Conservation (phyloP, 305 asterid species). For the Fraxinus velutina region DNA sequence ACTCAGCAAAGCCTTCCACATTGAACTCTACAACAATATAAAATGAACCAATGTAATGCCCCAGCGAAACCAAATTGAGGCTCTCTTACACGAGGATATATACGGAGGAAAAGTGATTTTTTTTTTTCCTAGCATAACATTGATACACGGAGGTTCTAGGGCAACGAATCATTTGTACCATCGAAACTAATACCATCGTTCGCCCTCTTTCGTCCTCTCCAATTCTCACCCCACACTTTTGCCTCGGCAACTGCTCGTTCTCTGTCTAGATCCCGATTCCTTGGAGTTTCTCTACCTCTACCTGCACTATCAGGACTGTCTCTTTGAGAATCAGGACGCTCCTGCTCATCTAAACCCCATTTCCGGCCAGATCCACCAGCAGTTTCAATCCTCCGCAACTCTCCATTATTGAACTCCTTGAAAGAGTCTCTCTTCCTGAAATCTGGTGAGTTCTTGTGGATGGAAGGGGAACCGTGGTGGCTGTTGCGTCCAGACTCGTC, state of each 20-base stretch:
- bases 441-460: conserved; percentile 68
- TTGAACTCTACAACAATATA: conserved; percentile 6
- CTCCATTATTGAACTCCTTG: conserved; percentile 41
- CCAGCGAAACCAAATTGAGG: background rate
- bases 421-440: conserved; percentile 50
- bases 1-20: background rate
- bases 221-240: conserved; percentile 90
- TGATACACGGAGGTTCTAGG: background rate
- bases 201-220: conserved; percentile 69
- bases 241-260: conserved; percentile 94
- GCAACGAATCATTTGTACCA: conserved; percentile 42
- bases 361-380: conserved; percentile 63
- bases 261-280: conserved; percentile 70
- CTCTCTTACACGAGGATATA: background rate
- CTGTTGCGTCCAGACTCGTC: conserved; percentile 40
- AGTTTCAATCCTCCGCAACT: conserved; percentile 55
- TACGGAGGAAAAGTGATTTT: background rate
- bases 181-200: conserved; percentile 54
- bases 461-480: conserved; percentile 59
- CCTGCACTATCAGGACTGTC: conserved; percentile 72
- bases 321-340: conserved; percentile 48
- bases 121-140: background rate
- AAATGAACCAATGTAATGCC: conserved; percentile 2
- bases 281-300: conserved; percentile 52
- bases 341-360: conserved; percentile 67